These are phyloP conservation scores for Rhizophagus clarus DNA, from an alignment of 192 early-diverging fungal genomes.

Conservation along the genomic window DNA sequence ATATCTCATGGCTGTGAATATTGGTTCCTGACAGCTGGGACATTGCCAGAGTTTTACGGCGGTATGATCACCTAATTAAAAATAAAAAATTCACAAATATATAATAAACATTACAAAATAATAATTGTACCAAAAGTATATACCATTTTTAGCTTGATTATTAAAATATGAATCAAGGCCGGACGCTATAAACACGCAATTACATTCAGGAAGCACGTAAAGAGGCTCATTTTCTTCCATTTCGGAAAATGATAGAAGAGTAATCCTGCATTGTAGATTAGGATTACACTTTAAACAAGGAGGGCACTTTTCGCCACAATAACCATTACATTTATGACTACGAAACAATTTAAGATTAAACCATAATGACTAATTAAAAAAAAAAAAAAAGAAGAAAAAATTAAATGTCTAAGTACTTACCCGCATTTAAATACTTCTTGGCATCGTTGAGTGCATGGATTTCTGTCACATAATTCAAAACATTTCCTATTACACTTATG, in stretches of 20 bases:
- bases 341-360: background rate
- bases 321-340: slow-evolving; percentile 9
- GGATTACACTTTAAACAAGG: background rate
- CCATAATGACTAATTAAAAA: background rate
- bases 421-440: background rate
- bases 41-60: slow-evolving; percentile 46
- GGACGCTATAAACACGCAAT: slow-evolving; percentile 34
- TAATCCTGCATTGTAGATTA: background rate
- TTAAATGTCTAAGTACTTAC: background rate
- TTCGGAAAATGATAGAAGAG: background rate
- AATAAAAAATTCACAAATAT: background rate
- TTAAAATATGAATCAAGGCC: slow-evolving; percentile 37
- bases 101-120: background rate
- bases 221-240: background rate
- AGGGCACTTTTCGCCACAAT: slow-evolving; percentile 20
- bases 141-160: slow-evolving; percentile 33
- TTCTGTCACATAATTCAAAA: background rate
- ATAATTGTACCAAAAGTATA: background rate
- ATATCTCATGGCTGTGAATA: slow-evolving; percentile 38
- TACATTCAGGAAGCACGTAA: background rate
- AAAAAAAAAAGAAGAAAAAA: background rate
- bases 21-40: slow-evolving; percentile 35
- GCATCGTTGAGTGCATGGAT: background rate
- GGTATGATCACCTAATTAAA: slow-evolving; percentile 29
- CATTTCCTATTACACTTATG: background rate